These are phyloP conservation scores for Pouteria campechiana DNA, from an alignment of 179 eudicot species.

Conservation along the genomic window DNA sequence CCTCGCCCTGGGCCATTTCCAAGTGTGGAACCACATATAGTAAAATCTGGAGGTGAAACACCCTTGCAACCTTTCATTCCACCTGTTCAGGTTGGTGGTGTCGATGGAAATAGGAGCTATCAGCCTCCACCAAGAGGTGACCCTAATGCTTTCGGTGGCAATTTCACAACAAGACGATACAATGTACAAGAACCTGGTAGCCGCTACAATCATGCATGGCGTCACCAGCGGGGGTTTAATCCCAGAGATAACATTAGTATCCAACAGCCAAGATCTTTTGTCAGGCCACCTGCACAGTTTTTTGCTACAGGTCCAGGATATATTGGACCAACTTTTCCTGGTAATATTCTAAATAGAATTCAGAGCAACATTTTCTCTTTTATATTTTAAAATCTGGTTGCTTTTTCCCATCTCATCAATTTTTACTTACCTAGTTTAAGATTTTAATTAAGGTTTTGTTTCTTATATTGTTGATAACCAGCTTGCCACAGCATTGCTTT, in stretches of 20 bases:
- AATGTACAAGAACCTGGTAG: slow-evolving; percentile 41
- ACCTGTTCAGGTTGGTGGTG: slow-evolving; percentile 25
- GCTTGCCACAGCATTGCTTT: no score
- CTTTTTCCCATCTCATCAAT: no score
- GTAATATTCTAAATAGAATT: slow-evolving; percentile 39
- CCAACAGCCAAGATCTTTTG: slow-evolving; percentile 51
- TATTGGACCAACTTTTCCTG: slow-evolving; percentile 56
- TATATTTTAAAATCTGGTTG: no score
- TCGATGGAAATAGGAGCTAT: slow-evolving; percentile 22
- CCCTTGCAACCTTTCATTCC: slow-evolving; percentile 39
- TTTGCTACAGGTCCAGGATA: slow-evolving; percentile 46
- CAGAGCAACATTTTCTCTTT: no score
- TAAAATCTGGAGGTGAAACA: slow-evolving; percentile 32
- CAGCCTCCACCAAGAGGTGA: slow-evolving; percentile 33
- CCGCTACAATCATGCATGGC: slow-evolving; percentile 31
- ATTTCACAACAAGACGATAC: slow-evolving; percentile 29
- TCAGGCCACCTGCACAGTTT: slow-evolving; percentile 50
- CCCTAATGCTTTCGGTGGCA: slow-evolving; percentile 24
- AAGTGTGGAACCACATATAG: slow-evolving; percentile 26
- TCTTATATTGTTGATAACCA: no score
- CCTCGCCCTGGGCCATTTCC: slow-evolving; percentile 39
- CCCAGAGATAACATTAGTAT: slow-evolving; percentile 31
- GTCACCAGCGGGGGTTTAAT: slow-evolving; percentile 36
- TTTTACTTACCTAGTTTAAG: no score
- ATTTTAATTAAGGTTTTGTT: no score